Base-by-base conservation (phyloP, 208 protist species). In the Trypanosoma avium region DNA sequence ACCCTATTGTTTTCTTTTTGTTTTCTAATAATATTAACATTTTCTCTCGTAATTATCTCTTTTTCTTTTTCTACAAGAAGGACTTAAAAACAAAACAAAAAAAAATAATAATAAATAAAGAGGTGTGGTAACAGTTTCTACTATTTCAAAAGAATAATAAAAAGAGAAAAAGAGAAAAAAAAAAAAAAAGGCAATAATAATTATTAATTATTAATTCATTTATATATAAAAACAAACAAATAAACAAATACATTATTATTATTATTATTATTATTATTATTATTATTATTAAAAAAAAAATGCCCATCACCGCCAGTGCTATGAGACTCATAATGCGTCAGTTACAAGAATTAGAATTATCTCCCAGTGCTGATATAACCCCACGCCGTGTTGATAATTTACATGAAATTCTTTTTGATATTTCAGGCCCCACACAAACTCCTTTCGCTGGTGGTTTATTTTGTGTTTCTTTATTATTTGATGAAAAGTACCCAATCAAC, bases 361-460 rank as follows among this genome's bases (percentile, higher is more conserved):
- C 82, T 47, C 91, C 91, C 3, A 71, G 95, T 0, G 96, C 98
- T 36, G 97, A 95, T 47, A 92, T 99, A 49, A 77, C 79, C 19
- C 48, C 98, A 15, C 47, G 82, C 7, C 61, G 84, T 0, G 88
- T 88, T 10, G 95, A 99, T 5, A 78, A 98, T 67, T 71, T 99
- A 7, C 96, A 69, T 13, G 86, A 97, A 53, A 82, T 99, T 27
- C 75, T 84, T 22, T 97, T 98, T 17, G 85, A 93, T 26, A 85
- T 99, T 26, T 62, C 88, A 26, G 98, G 98, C 0, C 98, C 98
- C 3, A 88, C 94, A 36, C 91, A 83, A 8, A 99, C 98, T 15
- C 98, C 98, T 8, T 99, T 97, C 59, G 90, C 93, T 46, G 95
- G 88, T 9, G 98, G 97, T 27, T 49, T 84, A 29, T 99, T 99